A percentile compares a stretch with the other conserved stretches of the same genome.
These are phyloP conservation scores for Naganishia randhawae DNA, from an alignment of 768 basidiomycete species.

Conservation along the genomic window DNA sequence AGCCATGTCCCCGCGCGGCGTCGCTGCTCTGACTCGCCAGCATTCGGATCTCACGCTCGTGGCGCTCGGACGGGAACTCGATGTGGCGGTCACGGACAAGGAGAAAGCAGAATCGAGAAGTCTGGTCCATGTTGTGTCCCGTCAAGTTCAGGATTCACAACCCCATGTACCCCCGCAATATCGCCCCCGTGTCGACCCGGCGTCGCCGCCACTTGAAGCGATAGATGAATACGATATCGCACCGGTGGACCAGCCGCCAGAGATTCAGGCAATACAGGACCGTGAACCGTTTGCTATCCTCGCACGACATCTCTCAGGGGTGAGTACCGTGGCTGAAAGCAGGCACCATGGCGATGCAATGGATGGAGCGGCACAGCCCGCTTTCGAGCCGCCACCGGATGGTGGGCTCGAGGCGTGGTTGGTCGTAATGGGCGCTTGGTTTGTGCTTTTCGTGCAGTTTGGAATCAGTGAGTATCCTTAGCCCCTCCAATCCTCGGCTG, in stretches of 20 bases:
- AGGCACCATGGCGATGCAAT: neutral
- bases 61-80: neutral
- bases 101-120: neutral
- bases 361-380: slow-evolving; percentile 28
- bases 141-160: too few relatives aligned
- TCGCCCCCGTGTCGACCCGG: neutral
- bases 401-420: slow-evolving; percentile 46
- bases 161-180: neutral
- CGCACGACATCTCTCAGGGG: slow-evolving; percentile 27
- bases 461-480: slow-evolving; percentile 40
- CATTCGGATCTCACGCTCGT: neutral
- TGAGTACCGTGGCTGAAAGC: slow-evolving; percentile 26
- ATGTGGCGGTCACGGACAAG: neutral
- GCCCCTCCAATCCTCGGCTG: neutral
- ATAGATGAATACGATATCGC: slow-evolving; percentile 26
- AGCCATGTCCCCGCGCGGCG: neutral
- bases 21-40: neutral
- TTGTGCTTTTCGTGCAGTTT: slow-evolving; percentile 43
- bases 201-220: neutral
- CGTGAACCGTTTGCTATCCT: slow-evolving; percentile 28
- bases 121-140: neutral
- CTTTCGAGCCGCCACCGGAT: slow-evolving; percentile 44
- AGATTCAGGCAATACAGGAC: slow-evolving; percentile 14
- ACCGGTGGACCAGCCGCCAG: slow-evolving; percentile 25
- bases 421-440: slow-evolving; percentile 40